These are phyloP conservation scores for Lachancea waltii DNA, from an alignment of 805 yeast species.

Conservation along the genomic window DNA sequence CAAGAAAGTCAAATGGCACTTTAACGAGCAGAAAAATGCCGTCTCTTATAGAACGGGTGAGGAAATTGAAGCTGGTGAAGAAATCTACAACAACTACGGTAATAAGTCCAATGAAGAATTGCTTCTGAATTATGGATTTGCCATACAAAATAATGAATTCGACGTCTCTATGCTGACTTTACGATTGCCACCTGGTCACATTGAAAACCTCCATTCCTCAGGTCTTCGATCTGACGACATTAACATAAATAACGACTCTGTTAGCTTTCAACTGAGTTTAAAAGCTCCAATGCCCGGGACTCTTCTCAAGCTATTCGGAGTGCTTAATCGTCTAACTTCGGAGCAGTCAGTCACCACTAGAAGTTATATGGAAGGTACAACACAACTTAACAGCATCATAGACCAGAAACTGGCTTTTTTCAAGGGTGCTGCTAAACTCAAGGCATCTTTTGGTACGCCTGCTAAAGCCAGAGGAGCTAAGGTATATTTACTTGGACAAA, in stretches of 20 bases:
- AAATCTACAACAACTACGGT: constrained; percentile 79
- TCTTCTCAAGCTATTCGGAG: constrained; percentile 48
- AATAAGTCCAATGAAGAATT: constrained; percentile 82
- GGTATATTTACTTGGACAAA: constrained; percentile 45
- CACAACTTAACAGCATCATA: constrained; percentile 46
- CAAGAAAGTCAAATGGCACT: constrained; percentile 59
- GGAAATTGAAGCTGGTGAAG: constrained; percentile 32
- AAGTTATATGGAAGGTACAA: constrained; percentile 55
- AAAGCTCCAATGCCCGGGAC: constrained; percentile 37
- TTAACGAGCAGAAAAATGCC: constrained; percentile 17
- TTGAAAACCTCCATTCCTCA: constrained; percentile 28
- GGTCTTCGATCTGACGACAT: constrained; percentile 39
- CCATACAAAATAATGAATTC: constrained; percentile 47
- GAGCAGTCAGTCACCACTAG: constrained; percentile 46
- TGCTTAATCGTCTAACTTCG: constrained; percentile 42
- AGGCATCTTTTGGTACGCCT: constrained; percentile 20
- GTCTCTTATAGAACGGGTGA: constrained; percentile 42
- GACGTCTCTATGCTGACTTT: constrained; percentile 57
- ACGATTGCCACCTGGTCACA: constrained; percentile 36
- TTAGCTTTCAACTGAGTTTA: constrained; percentile 39
- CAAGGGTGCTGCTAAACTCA: constrained; percentile 29
- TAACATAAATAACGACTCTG: constrained; percentile 31
- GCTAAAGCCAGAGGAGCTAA: constrained; percentile 24
- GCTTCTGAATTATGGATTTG: constrained; percentile 77
- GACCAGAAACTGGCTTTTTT: constrained; percentile 42